These are phyloP conservation scores for Amphibolis antarctica DNA, from an alignment of 106 monocot genomes.

Conservation along the genomic window DNA sequence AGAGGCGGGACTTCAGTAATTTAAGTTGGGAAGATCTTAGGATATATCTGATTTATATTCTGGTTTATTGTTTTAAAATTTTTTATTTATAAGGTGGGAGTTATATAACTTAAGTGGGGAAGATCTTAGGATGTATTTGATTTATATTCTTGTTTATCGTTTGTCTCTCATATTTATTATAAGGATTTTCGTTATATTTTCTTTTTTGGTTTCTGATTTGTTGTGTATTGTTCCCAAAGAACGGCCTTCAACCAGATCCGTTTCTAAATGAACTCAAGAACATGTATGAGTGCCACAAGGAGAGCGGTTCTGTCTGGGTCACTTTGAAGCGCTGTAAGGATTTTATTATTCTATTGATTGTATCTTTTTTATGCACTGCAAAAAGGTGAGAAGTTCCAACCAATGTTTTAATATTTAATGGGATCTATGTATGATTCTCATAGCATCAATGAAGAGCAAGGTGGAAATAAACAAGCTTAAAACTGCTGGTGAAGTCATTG, in stretches of 20 bases:
- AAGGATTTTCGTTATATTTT: not conserved
- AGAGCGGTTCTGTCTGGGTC: conserved; percentile 94
- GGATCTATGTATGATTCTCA: not conserved
- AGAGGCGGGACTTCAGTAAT: too few relatives aligned
- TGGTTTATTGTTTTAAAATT: too few relatives aligned
- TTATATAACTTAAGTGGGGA: too few relatives aligned
- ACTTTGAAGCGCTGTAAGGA: conserved; percentile 71
- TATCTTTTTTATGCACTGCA: not conserved
- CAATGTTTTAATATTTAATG: not conserved
- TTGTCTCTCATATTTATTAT: too few relatives aligned
- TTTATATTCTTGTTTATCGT: too few relatives aligned
- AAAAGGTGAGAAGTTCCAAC: not conserved
- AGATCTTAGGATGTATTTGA: too few relatives aligned
- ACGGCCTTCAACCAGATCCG: conserved; percentile 75
- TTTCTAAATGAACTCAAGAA: conserved; percentile 85
- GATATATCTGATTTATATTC: too few relatives aligned
- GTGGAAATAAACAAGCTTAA: conserved; percentile 42
- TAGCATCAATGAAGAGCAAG: conserved; percentile 68
- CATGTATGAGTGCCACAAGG: conserved; percentile 65
- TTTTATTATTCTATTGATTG: not conserved
- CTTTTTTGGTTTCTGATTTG: not conserved
- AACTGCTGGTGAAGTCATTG: conserved; percentile 40
- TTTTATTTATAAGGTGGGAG: too few relatives aligned
- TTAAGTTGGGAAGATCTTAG: too few relatives aligned
- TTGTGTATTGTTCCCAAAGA: not conserved